These are phyloP conservation scores for Termitomyces sp. DNA, from an alignment of 768 basidiomycete genomes.

Conservation along the genomic window DNA sequence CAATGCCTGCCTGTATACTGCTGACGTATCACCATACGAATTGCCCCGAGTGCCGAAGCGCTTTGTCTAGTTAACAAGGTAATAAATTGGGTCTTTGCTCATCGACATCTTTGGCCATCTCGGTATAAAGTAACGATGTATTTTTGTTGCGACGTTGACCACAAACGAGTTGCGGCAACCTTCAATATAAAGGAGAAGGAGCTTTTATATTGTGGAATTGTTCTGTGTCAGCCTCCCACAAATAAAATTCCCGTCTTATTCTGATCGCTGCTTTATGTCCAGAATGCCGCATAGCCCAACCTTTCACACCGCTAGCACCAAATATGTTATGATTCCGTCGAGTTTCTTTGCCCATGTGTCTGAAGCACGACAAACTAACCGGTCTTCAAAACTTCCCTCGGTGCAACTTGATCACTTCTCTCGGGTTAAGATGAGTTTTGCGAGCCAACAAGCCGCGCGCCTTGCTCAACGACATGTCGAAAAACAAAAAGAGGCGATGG, in stretches of 20 bases:
- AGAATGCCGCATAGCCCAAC: not conserved
- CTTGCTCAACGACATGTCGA: not conserved
- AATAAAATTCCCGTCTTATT: too few species aligned
- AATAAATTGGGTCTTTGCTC: not conserved
- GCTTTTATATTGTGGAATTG: not conserved
- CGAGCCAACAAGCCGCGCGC: conserved; percentile 2
- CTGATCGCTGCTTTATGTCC: not conserved
- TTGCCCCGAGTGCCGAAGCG: not conserved
- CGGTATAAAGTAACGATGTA: not conserved
- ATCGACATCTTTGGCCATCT: not conserved
- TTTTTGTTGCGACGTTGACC: not conserved
- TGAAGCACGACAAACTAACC: not conserved
- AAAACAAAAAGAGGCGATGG: not conserved
- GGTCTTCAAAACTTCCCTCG: not conserved
- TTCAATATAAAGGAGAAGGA: not conserved
- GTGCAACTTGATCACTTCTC: not conserved
- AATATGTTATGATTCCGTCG: not conserved
- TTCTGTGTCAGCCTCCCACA: not conserved
- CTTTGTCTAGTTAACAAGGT: not conserved
- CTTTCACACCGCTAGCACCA: not conserved
- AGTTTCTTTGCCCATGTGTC: not conserved
- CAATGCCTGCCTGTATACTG: not conserved
- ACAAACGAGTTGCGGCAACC: not conserved
- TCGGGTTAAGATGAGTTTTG: not conserved
- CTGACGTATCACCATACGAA: too few species aligned